A percentile compares a stretch with the other conserved stretches of the same genome.
These are phyloP conservation scores for Sugiyamaella mastotermitis DNA, from an alignment of 805 yeast genomes.

Conservation along the genomic window DNA sequence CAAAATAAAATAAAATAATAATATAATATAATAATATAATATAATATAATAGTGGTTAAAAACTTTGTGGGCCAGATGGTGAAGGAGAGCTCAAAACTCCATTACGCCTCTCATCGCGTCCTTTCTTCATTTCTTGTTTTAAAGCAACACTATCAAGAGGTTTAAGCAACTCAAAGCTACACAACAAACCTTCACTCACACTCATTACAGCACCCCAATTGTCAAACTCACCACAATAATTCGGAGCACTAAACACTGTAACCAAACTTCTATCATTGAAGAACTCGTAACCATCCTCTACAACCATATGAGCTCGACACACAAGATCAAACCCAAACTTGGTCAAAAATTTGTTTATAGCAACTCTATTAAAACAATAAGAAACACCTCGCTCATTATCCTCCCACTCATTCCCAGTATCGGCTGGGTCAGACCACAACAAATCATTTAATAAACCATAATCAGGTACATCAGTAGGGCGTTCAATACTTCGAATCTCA, in stretches of 20 bases:
- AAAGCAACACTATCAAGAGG: constrained; percentile 90
- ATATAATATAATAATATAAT: constrained; percentile 3
- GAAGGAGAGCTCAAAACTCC: constrained; percentile 11
- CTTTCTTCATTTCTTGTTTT: constrained; percentile 90
- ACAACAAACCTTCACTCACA: constrained; percentile 84
- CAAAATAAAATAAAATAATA: not conserved
- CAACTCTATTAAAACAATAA: constrained; percentile 72
- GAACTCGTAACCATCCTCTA: constrained; percentile 73
- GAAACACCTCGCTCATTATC: constrained; percentile 83
- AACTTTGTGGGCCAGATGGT: constrained; percentile 16
- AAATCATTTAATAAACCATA: constrained; percentile 72
- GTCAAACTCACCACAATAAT: constrained; percentile 78
- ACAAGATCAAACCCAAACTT: constrained; percentile 76
- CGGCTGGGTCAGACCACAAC: constrained; percentile 83
- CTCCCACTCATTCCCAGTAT: constrained; percentile 78
- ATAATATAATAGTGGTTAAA: constrained; percentile 4
- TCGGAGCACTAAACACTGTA: constrained; percentile 70
- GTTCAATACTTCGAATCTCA: constrained; percentile 64
- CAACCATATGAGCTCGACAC: constrained; percentile 86
- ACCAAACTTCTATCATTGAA: constrained; percentile 67
- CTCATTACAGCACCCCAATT: constrained; percentile 99
- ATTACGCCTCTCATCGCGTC: constrained; percentile 73
- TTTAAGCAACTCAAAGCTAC: constrained; percentile 88
- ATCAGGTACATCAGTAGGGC: constrained; percentile 86
- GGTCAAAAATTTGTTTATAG: constrained; percentile 68